A percentile compares a stretch with the other conserved stretches of the same genome.
These are phyloP conservation scores for Gleditsia sinensis DNA, from an alignment of 306 rosid species.

Conservation along the genomic window DNA sequence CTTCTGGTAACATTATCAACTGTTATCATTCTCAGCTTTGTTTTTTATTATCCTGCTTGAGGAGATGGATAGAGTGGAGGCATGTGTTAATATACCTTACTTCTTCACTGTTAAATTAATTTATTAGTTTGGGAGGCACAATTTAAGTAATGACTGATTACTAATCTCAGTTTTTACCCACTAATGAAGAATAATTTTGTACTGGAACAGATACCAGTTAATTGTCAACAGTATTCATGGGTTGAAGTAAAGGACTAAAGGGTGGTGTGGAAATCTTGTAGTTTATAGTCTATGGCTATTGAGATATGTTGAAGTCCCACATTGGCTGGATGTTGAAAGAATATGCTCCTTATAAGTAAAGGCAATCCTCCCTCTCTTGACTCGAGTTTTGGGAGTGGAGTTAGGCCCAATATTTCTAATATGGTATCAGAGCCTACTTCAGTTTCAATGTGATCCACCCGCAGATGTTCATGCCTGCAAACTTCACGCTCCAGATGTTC, in stretches of 20 bases:
- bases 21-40: neutral
- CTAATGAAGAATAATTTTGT: neutral
- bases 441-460: no score
- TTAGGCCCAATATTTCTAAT: no score
- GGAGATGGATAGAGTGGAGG: neutral
- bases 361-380: no score
- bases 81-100: neutral
- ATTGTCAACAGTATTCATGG: neutral
- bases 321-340: no score
- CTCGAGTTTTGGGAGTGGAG: no score
- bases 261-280: neutral
- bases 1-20: slow-evolving; percentile 20
- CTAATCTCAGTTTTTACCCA: neutral
- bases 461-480: no score
- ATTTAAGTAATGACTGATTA: neutral
- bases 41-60: slow-evolving; percentile 2
- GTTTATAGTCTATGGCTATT: neutral
- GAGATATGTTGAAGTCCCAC: no score
- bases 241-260: neutral
- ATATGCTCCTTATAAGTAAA: no score
- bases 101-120: slow-evolving; percentile 14
- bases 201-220: neutral
- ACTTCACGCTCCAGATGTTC: no score
- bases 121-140: neutral
- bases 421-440: no score